Conservation (phyloP, 352 stramenopile species). For the Phytophthora parvispora region DNA sequence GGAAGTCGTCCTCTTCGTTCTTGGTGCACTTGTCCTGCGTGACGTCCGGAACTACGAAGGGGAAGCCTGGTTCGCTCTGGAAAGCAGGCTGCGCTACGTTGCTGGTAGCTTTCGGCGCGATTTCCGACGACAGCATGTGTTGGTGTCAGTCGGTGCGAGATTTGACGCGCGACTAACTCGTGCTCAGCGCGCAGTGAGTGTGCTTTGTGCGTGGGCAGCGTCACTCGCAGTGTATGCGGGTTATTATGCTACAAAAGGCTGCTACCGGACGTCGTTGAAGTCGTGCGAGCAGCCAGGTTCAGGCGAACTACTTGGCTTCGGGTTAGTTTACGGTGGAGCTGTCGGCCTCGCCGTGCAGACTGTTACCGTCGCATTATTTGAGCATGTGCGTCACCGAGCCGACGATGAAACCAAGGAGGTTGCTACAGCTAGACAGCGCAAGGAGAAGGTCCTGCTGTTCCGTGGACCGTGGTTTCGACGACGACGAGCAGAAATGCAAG, state of each 20-base stretch:
- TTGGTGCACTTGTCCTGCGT: slow-evolving; percentile 36
- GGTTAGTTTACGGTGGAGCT: slow-evolving; percentile 65
- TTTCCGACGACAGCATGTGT: slow-evolving; percentile 48
- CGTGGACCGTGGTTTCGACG: slow-evolving; percentile 34
- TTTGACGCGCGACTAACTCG: slow-evolving; percentile 78
- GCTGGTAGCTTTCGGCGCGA: slow-evolving; percentile 62
- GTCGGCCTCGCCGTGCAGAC: slow-evolving; percentile 56
- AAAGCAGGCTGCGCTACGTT: slow-evolving; percentile 66
- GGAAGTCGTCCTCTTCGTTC: slow-evolving; percentile 34
- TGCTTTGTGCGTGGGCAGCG: slow-evolving; percentile 55
- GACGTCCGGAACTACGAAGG: slow-evolving; percentile 40
- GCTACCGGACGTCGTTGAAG: slow-evolving; percentile 65
- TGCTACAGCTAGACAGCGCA: slow-evolving; percentile 64
- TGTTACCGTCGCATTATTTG: slow-evolving; percentile 47
- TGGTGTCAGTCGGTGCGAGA: slow-evolving; percentile 53
- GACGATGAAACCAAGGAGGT: slow-evolving; percentile 73
- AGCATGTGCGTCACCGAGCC: slow-evolving; percentile 68
- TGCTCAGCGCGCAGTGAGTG: slow-evolving; percentile 55
- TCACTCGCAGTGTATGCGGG: slow-evolving; percentile 58
- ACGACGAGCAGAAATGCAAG: neutral
- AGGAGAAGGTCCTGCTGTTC: slow-evolving; percentile 84
- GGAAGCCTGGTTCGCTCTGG: slow-evolving; percentile 58
- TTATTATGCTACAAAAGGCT: slow-evolving; percentile 68
- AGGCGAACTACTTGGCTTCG: slow-evolving; percentile 57
- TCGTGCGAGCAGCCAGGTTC: slow-evolving; percentile 65